Evolutionary conservation across 129 eudicot species (phyloP).

Genomic region (Flaveria ramosissima): DNA sequence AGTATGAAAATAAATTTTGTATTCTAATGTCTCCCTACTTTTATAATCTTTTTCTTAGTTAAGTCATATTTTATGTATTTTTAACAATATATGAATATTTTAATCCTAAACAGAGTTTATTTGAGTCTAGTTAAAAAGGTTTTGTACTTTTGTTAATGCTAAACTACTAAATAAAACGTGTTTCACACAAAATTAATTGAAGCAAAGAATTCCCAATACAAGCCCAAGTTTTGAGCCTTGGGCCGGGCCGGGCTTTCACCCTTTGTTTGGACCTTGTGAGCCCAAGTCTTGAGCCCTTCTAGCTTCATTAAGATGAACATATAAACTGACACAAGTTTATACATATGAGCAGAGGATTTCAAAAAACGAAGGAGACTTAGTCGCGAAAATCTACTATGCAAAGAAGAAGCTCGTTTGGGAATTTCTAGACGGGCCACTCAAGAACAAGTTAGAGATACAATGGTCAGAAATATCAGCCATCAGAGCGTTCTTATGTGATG

Average conservation of each 20-base stretch:
- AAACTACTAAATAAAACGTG: too few species aligned
- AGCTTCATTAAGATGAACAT: neutral
- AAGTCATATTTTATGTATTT: too few species aligned
- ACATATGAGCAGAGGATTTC: conserved; percentile 44
- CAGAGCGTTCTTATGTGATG: conserved; percentile 32
- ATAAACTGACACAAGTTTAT: neutral
- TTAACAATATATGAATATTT: neutral
- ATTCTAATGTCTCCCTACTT: too few species aligned
- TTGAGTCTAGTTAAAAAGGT: too few species aligned
- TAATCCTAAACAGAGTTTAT: too few species aligned
- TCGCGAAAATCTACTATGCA: conserved; percentile 60
- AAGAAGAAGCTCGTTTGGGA: conserved; percentile 88
- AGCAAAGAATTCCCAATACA: neutral
- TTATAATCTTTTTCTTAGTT: too few species aligned
- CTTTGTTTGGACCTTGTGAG: neutral
- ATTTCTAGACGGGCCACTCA: conserved; percentile 59
- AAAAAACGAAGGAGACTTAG: conserved; percentile 62
- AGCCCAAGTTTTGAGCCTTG: neutral
- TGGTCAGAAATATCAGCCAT: conserved; percentile 72
- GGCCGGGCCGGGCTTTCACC: neutral
- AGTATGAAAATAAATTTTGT: too few species aligned
- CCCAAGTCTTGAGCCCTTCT: neutral
- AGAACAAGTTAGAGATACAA: conserved; percentile 77
- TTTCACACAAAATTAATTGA: too few species aligned
- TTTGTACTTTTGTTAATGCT: too few species aligned